Base-by-base conservation (phyloP, 208 protist genomes). In the Phytomonas sp. region DNA sequence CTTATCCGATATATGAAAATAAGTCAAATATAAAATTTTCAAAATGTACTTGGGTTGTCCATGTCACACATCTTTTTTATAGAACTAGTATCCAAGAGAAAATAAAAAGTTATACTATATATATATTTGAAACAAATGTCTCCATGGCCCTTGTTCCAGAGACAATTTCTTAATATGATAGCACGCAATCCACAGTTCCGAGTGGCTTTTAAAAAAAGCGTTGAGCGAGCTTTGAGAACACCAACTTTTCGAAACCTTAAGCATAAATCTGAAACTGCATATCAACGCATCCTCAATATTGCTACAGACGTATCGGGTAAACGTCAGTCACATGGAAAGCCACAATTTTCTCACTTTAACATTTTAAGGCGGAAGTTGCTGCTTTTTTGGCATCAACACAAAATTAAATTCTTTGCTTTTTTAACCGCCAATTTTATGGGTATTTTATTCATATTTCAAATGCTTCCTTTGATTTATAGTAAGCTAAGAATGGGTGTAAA, bases 371-470 rank as follows among this genome's bases (percentile, higher is more conserved):
- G 52, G 16, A 72, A 70, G 31, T 40, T 66, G 2, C 4, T 61
- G 8, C 23, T 71, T 8, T 32, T 36, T 29, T 84, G 76, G 77
- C 72, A 79, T 3, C 62, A 73, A 37, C 63, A 79, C 31, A 79
- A 74, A 60, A 49, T 61, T 2, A 32, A 66, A 16, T 49, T 77
- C 4, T 32, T 83, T 32, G 79, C 78, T 31, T 94, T 94, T 68
- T 68, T 92, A 33, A 72, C 75, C 52, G 83, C 82, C 0, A 92
- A 94, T 71, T 78, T 92, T 40, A 79, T 94, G 72, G 74, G 67
- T 29, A 76, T 94, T 60, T 30, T 94, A 30, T 56, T 94, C 10
- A 29, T 88, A n/a, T 62, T 87, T 61, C 80, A 91, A 34, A 72
- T 88, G 31, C 65, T 75, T 4, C 78, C 77, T 16, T 70, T 77